A percentile compares a stretch with the other conserved stretches of the same genome.
Evolutionary conservation across 2,329 filamentous ascomycete species (phyloP).

Genomic region (Cytospora piceae): DNA sequence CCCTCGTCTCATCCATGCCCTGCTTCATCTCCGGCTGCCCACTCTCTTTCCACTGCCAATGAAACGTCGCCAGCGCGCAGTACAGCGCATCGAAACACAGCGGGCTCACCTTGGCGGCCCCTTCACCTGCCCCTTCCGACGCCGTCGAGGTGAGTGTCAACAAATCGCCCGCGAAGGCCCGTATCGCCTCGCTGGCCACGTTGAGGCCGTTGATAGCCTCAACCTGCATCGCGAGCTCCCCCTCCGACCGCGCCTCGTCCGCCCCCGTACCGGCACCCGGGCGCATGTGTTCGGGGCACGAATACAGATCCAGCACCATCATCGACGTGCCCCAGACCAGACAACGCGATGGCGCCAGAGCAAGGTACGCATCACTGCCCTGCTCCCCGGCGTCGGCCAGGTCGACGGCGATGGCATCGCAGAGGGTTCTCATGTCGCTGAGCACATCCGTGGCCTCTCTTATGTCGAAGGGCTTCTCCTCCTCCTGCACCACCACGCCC

Average conservation of each 20-base stretch:
- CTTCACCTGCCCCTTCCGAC: not conserved
- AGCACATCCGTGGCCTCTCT: constrained; percentile 31
- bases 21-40: constrained; percentile 38
- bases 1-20: constrained; percentile 38
- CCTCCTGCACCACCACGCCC: not conserved
- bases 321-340: constrained; percentile 33
- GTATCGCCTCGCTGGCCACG: constrained; percentile 36
- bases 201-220: constrained; percentile 41
- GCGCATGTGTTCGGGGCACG: constrained; percentile 37
- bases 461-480: constrained; percentile 30
- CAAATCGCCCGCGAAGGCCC: constrained; percentile 37
- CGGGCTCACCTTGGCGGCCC: constrained; percentile 38
- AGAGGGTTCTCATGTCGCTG: constrained; percentile 29
- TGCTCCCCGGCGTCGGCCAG: constrained; percentile 17
- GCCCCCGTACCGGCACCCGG: constrained; percentile 34
- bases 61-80: constrained; percentile 41
- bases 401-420: constrained; percentile 27
- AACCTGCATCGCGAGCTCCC: constrained; percentile 39
- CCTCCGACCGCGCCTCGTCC: constrained; percentile 42
- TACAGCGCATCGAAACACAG: constrained; percentile 45
- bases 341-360: constrained; percentile 31
- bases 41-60: constrained; percentile 44
- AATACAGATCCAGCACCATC: constrained; percentile 44
- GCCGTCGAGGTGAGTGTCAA: constrained; percentile 11
- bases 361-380: constrained; percentile 22